Conservation (phyloP, 2,329 filamentous ascomycete genomes). For the Penicillium rolfsii region DNA sequence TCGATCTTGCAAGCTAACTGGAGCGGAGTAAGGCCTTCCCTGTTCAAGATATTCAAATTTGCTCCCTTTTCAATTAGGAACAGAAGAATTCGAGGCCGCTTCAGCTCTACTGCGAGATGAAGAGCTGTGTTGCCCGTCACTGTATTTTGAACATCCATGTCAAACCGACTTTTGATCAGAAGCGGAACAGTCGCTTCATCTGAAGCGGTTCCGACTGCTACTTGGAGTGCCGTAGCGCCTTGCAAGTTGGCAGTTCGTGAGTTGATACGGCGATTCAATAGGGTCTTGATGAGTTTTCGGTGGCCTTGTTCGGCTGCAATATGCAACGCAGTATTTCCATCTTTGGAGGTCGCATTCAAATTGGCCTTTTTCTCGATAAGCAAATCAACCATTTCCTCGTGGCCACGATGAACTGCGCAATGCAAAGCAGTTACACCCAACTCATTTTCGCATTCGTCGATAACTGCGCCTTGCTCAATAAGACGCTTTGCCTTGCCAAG, state of each 20-base stretch:
- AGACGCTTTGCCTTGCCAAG: slow-evolving; percentile 29
- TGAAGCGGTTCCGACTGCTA: slow-evolving; percentile 33
- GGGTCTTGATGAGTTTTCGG: slow-evolving; percentile 31
- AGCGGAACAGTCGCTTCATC: slow-evolving; percentile 38
- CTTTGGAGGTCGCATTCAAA: slow-evolving; percentile 26
- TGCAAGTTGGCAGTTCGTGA: slow-evolving; percentile 22
- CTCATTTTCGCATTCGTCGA: slow-evolving; percentile 32
- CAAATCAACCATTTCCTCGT: slow-evolving; percentile 37
- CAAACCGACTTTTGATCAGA: slow-evolving; percentile 32
- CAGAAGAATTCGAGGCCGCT: slow-evolving; percentile 31
- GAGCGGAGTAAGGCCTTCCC: slow-evolving; percentile 34
- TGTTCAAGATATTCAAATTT: slow-evolving; percentile 28
- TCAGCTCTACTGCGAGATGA: slow-evolving; percentile 32
- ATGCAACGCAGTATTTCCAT: slow-evolving; percentile 40
- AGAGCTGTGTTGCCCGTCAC: slow-evolving; percentile 34
- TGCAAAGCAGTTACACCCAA: slow-evolving; percentile 35
- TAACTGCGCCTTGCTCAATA: slow-evolving; percentile 30
- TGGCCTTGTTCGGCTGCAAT: slow-evolving; percentile 33
- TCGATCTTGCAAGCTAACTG: slow-evolving; percentile 35
- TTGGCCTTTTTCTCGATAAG: slow-evolving; percentile 34
- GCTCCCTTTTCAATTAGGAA: slow-evolving; percentile 38
- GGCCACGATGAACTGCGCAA: slow-evolving; percentile 35
- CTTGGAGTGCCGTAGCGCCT: slow-evolving; percentile 31
- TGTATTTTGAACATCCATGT: slow-evolving; percentile 32
- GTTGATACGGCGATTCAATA: slow-evolving; percentile 26